A percentile compares a stretch with the other conserved stretches of the same genome.
Conservation (phyloP, 1,284 basidiomycete species). For the Malassezia furfur region DNA sequence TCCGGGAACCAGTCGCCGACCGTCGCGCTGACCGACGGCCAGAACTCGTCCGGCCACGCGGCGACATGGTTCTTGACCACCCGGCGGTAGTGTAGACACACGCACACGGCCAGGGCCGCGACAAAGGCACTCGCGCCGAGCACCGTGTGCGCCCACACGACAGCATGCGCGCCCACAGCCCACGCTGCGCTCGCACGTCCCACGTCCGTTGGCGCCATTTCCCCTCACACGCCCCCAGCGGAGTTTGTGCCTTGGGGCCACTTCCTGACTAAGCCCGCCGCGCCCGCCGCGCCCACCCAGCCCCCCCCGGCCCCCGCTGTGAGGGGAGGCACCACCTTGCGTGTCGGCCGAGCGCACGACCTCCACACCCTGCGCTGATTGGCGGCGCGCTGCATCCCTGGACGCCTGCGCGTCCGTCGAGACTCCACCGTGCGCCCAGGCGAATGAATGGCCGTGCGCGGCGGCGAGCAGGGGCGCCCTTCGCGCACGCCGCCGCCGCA, state of each 20-base stretch:
- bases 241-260: no score
- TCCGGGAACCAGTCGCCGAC: slow-evolving; percentile 81
- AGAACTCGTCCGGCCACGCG: slow-evolving; percentile 80
- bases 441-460: neutral
- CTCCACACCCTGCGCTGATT: neutral
- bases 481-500: no score
- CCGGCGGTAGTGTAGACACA: slow-evolving; percentile 67
- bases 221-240: neutral
- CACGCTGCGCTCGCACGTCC: neutral
- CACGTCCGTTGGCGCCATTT: no score
- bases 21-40: slow-evolving; percentile 82
- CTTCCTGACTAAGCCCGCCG: neutral
- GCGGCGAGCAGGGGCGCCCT: no score
- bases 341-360: neutral
- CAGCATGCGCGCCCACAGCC: neutral
- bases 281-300: no score
- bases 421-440: neutral
- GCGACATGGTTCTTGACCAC: slow-evolving; percentile 78
- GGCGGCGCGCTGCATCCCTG: neutral
- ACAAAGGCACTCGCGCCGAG: slow-evolving; percentile 64
- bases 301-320: slow-evolving; percentile 1
- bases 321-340: slow-evolving; percentile 5
- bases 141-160: slow-evolving; percentile 56
- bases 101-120: slow-evolving; percentile 61
- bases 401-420: neutral